Conservation (phyloP, 495 filamentous ascomycete species). For the Xylaria telfairii region DNA sequence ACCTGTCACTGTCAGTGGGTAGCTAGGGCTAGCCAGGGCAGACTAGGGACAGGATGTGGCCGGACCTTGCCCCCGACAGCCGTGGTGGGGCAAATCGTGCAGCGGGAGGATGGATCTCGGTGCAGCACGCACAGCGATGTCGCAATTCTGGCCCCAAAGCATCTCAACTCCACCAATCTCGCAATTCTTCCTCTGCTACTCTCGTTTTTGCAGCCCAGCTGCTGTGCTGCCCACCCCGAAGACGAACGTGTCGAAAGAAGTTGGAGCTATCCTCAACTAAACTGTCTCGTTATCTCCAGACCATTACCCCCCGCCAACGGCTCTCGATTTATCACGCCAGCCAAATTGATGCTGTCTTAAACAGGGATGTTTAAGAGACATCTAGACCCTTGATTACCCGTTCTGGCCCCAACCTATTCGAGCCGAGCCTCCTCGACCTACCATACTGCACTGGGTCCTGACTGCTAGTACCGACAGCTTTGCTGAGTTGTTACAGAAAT, state of each 20-base stretch:
- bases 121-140: slow-evolving; percentile 26
- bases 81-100: slow-evolving; percentile 21
- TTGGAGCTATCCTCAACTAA: too few species aligned
- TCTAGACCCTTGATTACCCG: slow-evolving; percentile 1
- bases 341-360: not conserved
- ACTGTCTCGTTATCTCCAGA: too few species aligned
- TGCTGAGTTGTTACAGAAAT: slow-evolving; percentile 2
- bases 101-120: slow-evolving; percentile 30
- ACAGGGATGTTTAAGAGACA: slow-evolving; percentile 15
- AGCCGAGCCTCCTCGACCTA: not conserved
- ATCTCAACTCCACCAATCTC: slow-evolving; percentile 27
- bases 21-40: not conserved
- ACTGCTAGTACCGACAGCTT: not conserved
- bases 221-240: not conserved
- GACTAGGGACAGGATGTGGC: not conserved
- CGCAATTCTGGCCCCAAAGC: slow-evolving; percentile 29
- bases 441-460: not conserved
- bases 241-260: not conserved
- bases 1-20: not conserved
- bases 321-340: not conserved
- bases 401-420: not conserved
- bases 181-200: slow-evolving; percentile 13
- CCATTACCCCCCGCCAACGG: not conserved
- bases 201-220: slow-evolving; percentile 4
- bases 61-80: slow-evolving; percentile 24